Base-by-base conservation (phyloP, 2,329 filamentous ascomycete species). In the Fusarium setosum region DNA sequence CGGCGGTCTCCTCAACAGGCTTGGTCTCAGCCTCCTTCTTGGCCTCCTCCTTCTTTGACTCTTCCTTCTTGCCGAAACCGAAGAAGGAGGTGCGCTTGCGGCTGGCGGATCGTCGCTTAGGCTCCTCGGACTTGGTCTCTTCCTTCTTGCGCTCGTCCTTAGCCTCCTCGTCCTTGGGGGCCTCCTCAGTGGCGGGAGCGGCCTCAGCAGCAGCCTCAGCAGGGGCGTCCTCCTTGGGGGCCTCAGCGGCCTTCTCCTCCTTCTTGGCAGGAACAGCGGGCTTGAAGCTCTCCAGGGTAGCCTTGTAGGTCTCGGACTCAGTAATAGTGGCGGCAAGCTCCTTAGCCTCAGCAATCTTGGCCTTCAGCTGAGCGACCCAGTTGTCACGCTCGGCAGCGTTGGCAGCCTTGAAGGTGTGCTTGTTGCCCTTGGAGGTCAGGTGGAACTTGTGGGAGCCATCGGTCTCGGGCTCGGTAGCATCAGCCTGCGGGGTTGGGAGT, bases 321-420 rank as follows among this genome's bases (percentile, higher is more conserved):
- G 88, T 87, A 72, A 97, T 87, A 56, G 86, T 86, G 68, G 92
- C 84, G 74, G 90, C 90, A 59, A 92, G 83, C 73, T 91, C 90
- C 86, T 96, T 96, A 74, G 93, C 94, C 83, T 97, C 93, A 50
- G 89, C 86, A 52, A 92, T 87, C 85, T 94, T 93, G 74, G 87
- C 82, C 87, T 96, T 94, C 72, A 97, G 79, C 75, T 94, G 91
- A 65, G 89, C 82, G 73, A 97, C 88, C 96, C 96, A 98, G 86
- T 92, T 93, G 80, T 97, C 93, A 76, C 95, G 94, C 83, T 97
- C 94, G 60, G 88, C 83, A 47, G 87, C 73, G 73, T 76, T 90
- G 73, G 83, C 75, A 58, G 95, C 93, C 88, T 97, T 95, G 86
- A 99, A 97, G 62, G 87, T 87, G 87, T 97, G 94, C 89, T 97